These are phyloP conservation scores for Lachancea waltii DNA, from an alignment of 805 yeast genomes.

Conservation along the genomic window DNA sequence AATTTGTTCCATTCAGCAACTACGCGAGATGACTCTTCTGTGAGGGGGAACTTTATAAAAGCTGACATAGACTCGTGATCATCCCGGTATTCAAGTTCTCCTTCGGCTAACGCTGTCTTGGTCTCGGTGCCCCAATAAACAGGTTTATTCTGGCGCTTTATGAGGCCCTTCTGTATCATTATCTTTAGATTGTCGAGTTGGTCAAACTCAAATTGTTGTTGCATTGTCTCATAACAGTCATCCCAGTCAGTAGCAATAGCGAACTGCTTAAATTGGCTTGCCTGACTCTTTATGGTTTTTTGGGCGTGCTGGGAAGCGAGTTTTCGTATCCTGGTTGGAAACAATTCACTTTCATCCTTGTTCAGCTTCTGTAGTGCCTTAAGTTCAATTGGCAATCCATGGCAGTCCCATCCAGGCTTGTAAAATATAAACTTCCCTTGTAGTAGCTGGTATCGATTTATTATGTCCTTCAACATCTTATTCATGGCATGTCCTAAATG, in stretches of 20 bases:
- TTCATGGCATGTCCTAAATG: constrained; percentile 92
- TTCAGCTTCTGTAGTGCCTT: constrained; percentile 57
- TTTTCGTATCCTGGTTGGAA: constrained; percentile 49
- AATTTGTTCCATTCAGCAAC: constrained; percentile 5
- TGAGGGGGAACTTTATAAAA: constrained; percentile 59
- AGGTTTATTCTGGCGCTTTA: constrained; percentile 84
- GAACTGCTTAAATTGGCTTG: constrained; percentile 54
- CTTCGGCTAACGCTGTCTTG: constrained; percentile 90
- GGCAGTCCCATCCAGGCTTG: constrained; percentile 98
- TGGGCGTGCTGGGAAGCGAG: constrained; percentile 64
- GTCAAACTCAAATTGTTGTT: constrained; percentile 60
- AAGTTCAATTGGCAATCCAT: constrained; percentile 92
- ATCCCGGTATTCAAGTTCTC: constrained; percentile 84
- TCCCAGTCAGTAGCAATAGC: constrained; percentile 84
- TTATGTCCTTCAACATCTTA: constrained; percentile 81
- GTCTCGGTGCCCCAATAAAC: constrained; percentile 98
- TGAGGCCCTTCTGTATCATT: constrained; percentile 57
- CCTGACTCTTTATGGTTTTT: constrained; percentile 59
- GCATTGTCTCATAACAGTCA: constrained; percentile 65
- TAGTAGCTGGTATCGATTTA: constrained; percentile 62
- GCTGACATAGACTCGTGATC: constrained; percentile 63
- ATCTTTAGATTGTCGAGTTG: constrained; percentile 67
- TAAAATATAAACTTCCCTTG: constrained; percentile 60
- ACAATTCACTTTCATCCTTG: constrained; percentile 31
- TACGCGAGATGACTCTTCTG: constrained; percentile 18